Evolutionary conservation across 352 stramenopile genomes (phyloP).

Genomic region (Pseudoperonospora humuli): DNA sequence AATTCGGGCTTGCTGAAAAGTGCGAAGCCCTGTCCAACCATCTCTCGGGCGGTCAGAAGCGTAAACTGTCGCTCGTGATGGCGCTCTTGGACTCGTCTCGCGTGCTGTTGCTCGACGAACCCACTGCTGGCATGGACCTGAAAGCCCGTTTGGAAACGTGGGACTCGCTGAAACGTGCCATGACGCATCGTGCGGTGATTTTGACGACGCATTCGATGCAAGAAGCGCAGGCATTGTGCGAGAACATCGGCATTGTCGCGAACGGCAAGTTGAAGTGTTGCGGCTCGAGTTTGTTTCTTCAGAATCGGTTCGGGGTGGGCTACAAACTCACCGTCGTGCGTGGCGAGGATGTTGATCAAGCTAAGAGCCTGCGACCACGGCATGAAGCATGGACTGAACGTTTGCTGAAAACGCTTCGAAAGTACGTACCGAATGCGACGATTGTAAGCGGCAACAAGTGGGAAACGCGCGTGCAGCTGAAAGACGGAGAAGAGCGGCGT

Average conservation of each 20-base stretch:
- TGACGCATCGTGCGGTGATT: conserved; percentile 78
- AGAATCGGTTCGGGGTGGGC: conserved; percentile 91
- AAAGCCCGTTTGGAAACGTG: conserved; percentile 67
- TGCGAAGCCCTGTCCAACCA: conserved; percentile 49
- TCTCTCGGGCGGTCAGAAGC: conserved; percentile 75
- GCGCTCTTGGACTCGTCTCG: conserved; percentile 62
- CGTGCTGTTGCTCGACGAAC: conserved; percentile 72
- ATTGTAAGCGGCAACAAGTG: conserved; percentile 77
- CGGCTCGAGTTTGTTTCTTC: conserved; percentile 91
- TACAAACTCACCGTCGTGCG: conserved; percentile 85
- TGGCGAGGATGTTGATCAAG: conserved; percentile 17
- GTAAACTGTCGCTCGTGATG: conserved; percentile 68
- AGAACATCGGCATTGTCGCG: conserved; percentile 80
- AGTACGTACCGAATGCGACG: conserved; percentile 64
- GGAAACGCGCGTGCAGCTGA: conserved; percentile 91
- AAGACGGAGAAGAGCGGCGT: conserved; percentile 63
- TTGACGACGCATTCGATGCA: conserved; percentile 98
- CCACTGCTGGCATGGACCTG: conserved; percentile 76
- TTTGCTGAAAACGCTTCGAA: conserved; percentile 57
- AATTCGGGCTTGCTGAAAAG: conserved; percentile 73
- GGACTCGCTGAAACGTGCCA: conserved; percentile 59
- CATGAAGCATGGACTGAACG: conserved; percentile 11
- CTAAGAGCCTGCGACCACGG: background rate
- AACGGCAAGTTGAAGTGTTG: conserved; percentile 82
- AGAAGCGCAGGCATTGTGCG: conserved; percentile 81